Percentiles rank a stretch among this genome's conserved stretches.
Evolutionary conservation across 805 yeast genomes (phyloP).

Genomic region (Pichia rugopelliculosa): DNA sequence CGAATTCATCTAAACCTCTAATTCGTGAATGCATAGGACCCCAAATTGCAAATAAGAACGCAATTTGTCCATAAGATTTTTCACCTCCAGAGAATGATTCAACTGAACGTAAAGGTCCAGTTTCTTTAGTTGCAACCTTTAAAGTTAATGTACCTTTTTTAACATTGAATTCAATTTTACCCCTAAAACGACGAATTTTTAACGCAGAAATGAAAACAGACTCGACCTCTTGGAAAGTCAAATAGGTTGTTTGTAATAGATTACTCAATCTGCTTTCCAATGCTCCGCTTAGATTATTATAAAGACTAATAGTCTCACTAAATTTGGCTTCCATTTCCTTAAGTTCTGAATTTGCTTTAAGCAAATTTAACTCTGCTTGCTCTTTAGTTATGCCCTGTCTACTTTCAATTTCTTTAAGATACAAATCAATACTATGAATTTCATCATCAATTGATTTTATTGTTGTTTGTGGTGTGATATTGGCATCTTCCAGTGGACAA

Average conservation of each 20-base stretch:
- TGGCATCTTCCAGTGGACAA: constrained; percentile 43
- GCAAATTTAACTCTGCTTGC: constrained; percentile 43
- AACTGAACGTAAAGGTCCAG: constrained; percentile 55
- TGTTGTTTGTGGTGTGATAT: constrained; percentile 32
- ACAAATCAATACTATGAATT: constrained; percentile 37
- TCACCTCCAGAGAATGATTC: constrained; percentile 95
- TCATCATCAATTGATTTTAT: constrained; percentile 33
- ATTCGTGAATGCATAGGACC: constrained; percentile 80
- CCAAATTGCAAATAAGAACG: constrained; percentile 87
- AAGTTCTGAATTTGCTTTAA: constrained; percentile 35
- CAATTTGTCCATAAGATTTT: constrained; percentile 87
- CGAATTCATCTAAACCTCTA: constrained; percentile 92
- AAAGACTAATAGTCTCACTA: constrained; percentile 26
- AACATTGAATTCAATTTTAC: constrained; percentile 60
- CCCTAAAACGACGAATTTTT: constrained; percentile 63
- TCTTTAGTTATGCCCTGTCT: constrained; percentile 49
- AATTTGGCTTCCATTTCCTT: constrained; percentile 37
- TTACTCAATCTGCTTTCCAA: constrained; percentile 37
- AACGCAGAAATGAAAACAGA: constrained; percentile 53
- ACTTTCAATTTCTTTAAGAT: constrained; percentile 45
- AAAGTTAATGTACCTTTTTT: constrained; percentile 43
- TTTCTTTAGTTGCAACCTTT: constrained; percentile 54
- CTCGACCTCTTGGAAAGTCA: constrained; percentile 43
- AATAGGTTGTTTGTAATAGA: constrained; percentile 32
- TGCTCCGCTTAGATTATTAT: constrained; percentile 28